Evolutionary conservation across 345 rosid genomes (phyloP).

Genomic region (Adansonia digitata): DNA sequence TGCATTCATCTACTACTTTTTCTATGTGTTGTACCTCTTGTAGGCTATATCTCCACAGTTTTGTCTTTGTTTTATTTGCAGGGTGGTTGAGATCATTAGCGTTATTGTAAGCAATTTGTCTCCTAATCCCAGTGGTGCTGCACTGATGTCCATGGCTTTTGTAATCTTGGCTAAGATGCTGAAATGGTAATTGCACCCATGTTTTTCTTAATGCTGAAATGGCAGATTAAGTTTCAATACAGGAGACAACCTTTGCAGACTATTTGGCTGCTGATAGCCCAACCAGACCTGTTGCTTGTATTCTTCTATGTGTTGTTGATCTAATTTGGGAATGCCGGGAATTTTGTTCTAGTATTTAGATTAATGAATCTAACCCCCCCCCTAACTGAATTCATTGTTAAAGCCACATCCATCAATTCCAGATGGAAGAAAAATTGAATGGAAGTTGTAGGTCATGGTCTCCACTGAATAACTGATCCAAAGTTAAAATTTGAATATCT

Average conservation of each 20-base stretch:
- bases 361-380: not conserved
- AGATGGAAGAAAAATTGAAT: not conserved
- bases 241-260: not conserved
- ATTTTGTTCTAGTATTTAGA: not conserved
- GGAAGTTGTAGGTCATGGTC: not conserved
- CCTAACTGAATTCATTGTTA: not conserved
- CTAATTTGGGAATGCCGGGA: not conserved
- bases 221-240: not conserved
- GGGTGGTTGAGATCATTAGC: conserved; percentile 80
- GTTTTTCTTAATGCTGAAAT: not conserved
- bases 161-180: conserved; percentile 70
- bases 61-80: conserved; percentile 24
- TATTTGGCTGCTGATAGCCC: not conserved
- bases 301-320: not conserved
- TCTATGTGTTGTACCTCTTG: conserved; percentile 1
- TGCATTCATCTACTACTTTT: conserved; percentile 2
- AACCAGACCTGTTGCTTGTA: not conserved
- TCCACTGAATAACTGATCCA: not conserved
- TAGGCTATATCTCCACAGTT: not conserved
- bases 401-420: not conserved
- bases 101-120: conserved; percentile 50
- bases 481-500: not conserved
- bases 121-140: conserved; percentile 51
- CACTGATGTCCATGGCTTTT: conserved; percentile 64
- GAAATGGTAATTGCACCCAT: conserved; percentile 47